A percentile compares a stretch with the other conserved stretches of the same genome.
Evolutionary conservation across 768 basidiomycete species (phyloP).

Genomic region (Leccinum variicolor): DNA sequence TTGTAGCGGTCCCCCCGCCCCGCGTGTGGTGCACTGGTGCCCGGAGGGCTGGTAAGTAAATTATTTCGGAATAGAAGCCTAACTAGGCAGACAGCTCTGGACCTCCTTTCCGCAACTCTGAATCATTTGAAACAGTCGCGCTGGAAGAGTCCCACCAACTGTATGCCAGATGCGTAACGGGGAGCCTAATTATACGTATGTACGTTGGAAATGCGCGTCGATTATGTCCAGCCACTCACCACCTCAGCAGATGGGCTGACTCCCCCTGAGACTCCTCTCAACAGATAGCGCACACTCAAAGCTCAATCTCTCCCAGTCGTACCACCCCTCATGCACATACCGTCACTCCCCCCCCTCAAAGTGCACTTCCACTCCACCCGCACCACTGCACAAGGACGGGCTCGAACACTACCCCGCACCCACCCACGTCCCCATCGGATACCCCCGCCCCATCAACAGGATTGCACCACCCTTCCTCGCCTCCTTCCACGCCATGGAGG

Average conservation of each 20-base stretch:
- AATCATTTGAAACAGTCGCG: too few species aligned
- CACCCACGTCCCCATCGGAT: conserved; percentile 41
- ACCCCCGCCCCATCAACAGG: conserved; percentile 64
- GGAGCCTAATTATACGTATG: too few species aligned
- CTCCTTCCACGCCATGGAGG: conserved; percentile 52
- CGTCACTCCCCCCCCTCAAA: conserved; percentile 35
- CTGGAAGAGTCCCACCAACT: too few species aligned
- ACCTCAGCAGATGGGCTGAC: too few species aligned
- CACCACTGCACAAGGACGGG: not conserved
- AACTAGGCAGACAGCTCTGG: too few species aligned
- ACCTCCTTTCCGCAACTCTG: too few species aligned
- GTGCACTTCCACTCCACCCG: conserved; percentile 31
- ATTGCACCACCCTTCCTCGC: conserved; percentile 52
- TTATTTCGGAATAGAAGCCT: too few species aligned
- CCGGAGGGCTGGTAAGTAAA: too few species aligned
- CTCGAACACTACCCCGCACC: not conserved
- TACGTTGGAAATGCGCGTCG: conserved; percentile 70
- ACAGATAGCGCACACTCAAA: conserved; percentile 53
- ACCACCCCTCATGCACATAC: conserved; percentile 54
- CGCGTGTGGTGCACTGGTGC: too few species aligned
- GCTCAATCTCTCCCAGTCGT: conserved; percentile 62
- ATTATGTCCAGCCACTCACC: conserved; percentile 56
- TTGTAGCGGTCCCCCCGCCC: too few species aligned
- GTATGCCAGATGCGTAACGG: too few species aligned
- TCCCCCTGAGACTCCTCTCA: conserved; percentile 42